These are phyloP conservation scores for Rhizopogon vulgaris DNA, from an alignment of 768 basidiomycete species.

Conservation along the genomic window DNA sequence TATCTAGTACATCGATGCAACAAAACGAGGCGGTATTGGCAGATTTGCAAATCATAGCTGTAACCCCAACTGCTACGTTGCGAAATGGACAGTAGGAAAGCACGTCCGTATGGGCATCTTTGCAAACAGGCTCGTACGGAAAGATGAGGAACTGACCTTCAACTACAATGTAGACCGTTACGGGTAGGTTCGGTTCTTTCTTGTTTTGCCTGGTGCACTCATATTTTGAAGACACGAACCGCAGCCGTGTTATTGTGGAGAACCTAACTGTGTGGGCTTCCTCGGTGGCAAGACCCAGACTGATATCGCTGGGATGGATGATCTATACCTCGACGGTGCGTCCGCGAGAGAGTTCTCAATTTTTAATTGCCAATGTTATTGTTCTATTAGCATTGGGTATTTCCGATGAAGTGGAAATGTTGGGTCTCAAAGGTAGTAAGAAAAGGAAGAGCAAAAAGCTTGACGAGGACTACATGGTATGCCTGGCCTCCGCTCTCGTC, in stretches of 20 bases:
- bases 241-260: conserved; percentile 92
- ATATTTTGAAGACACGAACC: conserved; percentile 74
- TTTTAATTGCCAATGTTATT: not conserved
- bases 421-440: conserved; percentile 80
- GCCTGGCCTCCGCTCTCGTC: conserved; percentile 8
- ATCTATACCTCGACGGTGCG: conserved; percentile 87
- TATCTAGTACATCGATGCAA: conserved; percentile 92
- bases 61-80: conserved; percentile 95
- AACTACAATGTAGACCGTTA: conserved; percentile 99
- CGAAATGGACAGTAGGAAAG: conserved; percentile 92
- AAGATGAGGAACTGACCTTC: conserved; percentile 90
- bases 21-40: conserved; percentile 93
- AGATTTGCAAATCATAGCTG: conserved; percentile 98
- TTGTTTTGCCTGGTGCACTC: not conserved
- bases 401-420: conserved; percentile 78
- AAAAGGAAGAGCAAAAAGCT: conserved; percentile 90
- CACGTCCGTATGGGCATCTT: conserved; percentile 98
- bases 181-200: conserved; percentile 52
- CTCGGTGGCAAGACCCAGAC: conserved; percentile 99
- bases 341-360: not conserved
- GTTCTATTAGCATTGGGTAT: conserved; percentile 76
- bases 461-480: conserved; percentile 89
- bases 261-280: conserved; percentile 90
- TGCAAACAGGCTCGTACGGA: conserved; percentile 71
- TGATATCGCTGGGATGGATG: conserved; percentile 90